These are phyloP conservation scores for Epichloe scottii DNA, from an alignment of 2,329 filamentous ascomycete species.

Conservation along the genomic window DNA sequence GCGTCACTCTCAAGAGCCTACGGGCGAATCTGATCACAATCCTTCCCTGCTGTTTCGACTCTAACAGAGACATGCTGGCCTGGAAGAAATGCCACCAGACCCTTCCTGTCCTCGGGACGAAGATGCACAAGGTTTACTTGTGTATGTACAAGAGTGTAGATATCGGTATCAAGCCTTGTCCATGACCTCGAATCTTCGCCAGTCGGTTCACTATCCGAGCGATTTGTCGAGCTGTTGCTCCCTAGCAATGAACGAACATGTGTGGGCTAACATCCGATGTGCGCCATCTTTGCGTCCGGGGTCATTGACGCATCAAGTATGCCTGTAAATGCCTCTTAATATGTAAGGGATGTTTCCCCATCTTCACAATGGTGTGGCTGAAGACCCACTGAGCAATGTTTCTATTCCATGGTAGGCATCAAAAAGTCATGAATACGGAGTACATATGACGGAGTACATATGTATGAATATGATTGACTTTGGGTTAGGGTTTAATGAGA, in stretches of 20 bases:
- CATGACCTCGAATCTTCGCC: conserved; percentile 54
- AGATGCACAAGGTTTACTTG: conserved; percentile 35
- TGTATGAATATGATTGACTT: conserved; percentile 47
- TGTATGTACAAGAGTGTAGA: conserved; percentile 51
- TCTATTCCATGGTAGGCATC: conserved; percentile 45
- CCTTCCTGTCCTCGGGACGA: conserved; percentile 45
- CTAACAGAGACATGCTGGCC: conserved; percentile 62
- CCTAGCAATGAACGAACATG: conserved; percentile 47
- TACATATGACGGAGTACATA: no score
- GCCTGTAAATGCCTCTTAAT: conserved; percentile 46
- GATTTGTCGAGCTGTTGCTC: conserved; percentile 47
- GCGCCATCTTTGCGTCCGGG: conserved; percentile 49
- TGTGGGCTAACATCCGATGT: conserved; percentile 60
- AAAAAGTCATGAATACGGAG: no score
- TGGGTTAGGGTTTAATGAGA: no score
- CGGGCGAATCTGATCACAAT: conserved; percentile 53
- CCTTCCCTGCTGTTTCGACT: conserved; percentile 42
- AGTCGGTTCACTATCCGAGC: conserved; percentile 51
- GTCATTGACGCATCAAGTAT: conserved; percentile 56
- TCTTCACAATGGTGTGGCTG: conserved; percentile 54
- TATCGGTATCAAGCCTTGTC: conserved; percentile 50
- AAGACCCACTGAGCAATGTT: conserved; percentile 60
- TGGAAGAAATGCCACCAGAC: conserved; percentile 51
- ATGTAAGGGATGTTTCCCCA: conserved; percentile 53
- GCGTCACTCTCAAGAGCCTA: conserved; percentile 63